Conservation (phyloP, 352 stramenopile genomes). For the Elongisporangium anandrum region DNA sequence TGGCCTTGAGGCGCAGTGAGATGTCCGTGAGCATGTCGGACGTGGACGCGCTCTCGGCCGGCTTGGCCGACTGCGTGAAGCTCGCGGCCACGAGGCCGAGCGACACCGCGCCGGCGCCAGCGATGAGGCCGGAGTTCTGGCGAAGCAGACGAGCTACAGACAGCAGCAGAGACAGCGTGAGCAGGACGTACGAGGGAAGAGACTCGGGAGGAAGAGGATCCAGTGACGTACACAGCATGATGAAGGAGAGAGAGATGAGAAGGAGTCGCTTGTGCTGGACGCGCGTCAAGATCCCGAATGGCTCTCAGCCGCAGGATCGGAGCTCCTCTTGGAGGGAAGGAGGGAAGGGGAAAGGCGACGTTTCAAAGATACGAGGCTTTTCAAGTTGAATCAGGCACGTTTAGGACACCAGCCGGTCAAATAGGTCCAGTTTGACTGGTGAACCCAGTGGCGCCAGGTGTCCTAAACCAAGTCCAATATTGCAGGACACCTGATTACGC, state of each 20-base stretch:
- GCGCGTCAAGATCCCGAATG: constrained; percentile 2
- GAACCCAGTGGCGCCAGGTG: not conserved
- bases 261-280: constrained; percentile 5
- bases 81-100: constrained; percentile 51
- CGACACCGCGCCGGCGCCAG: constrained; percentile 45
- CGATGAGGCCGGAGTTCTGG: constrained; percentile 51
- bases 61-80: constrained; percentile 21
- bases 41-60: constrained; percentile 50
- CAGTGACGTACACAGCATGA: constrained; percentile 25
- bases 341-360: constrained; percentile 3
- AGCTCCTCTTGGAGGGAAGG: constrained; percentile 2
- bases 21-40: constrained; percentile 64
- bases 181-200: not conserved
- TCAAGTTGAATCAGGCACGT: not conserved
- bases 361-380: constrained; percentile 14
- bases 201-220: not conserved
- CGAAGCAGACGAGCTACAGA: constrained; percentile 44
- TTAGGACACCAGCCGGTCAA: not conserved
- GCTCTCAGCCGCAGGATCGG: not conserved
- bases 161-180: not conserved
- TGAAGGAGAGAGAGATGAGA: constrained; percentile 2
- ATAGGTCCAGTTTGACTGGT: no score
- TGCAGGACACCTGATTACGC: not conserved
- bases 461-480: not conserved
- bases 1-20: constrained; percentile 51